phyloP scores from a whole-genome alignment of 371 early-diverging fungal species.

The Mortierella sp. region DNA sequence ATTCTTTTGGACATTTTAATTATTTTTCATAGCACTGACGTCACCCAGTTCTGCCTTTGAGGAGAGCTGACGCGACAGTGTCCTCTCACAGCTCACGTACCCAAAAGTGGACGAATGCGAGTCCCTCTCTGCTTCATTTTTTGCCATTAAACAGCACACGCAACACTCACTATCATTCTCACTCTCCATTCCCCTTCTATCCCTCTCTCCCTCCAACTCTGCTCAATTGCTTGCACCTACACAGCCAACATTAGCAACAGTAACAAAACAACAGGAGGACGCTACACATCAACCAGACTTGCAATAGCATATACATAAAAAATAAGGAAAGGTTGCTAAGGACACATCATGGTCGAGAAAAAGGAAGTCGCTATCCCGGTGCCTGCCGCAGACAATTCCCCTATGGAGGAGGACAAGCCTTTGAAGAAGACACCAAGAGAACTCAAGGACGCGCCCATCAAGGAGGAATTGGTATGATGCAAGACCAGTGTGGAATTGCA shows the following conservation, averaged over 20 bases:
- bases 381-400: conserved; percentile 55
- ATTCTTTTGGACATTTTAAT: too few relatives aligned
- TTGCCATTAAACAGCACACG: conserved; percentile 4
- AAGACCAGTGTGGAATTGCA: background rate
- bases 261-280: background rate
- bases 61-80: conserved; percentile 2
- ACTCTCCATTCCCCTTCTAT: background rate
- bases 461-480: conserved; percentile 48
- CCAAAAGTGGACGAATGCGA: background rate
- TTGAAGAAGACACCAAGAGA: conserved; percentile 55
- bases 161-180: background rate
- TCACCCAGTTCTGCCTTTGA: background rate
- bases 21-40: too few relatives aligned
- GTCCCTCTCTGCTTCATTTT: background rate
- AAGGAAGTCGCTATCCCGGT: conserved; percentile 51
- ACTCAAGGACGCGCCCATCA: conserved; percentile 55
- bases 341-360: conserved; percentile 45
- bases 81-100: background rate
- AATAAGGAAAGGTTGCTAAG: background rate
- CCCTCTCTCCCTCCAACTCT: background rate
- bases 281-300: background rate
- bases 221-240: background rate
- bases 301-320: background rate
- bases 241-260: background rate
- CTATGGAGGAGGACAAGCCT: conserved; percentile 57